Percentiles rank a stretch among this genome's conserved stretches.
Conservation (phyloP, 495 filamentous ascomycete genomes). For the Talaromyces ruber region DNA sequence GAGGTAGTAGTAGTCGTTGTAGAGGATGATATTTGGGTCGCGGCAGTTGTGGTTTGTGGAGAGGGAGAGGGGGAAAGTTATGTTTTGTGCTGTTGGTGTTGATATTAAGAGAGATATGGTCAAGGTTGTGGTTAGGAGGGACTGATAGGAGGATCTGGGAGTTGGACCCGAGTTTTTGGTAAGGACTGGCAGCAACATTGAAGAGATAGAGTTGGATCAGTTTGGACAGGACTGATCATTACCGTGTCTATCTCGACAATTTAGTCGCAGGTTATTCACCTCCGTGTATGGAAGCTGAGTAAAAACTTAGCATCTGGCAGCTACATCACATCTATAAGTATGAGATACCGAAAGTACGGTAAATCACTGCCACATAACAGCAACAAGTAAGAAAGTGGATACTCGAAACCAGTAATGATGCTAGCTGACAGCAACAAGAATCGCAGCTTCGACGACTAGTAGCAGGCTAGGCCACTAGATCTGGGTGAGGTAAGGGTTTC, state of each 20-base stretch:
- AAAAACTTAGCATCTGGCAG: not conserved
- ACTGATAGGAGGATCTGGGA: not conserved
- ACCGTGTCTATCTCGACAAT: not conserved
- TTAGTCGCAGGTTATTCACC: not conserved
- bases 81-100: not conserved
- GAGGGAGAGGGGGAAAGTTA: slow-evolving; percentile 23
- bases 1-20: slow-evolving; percentile 27
- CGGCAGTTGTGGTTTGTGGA: slow-evolving; percentile 25
- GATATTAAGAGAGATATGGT: not conserved
- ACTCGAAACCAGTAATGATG: not conserved
- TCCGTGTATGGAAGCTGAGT: too few relatives aligned
- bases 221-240: not conserved
- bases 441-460: not conserved
- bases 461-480: too few relatives aligned
- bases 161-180: not conserved
- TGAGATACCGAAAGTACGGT: not conserved
- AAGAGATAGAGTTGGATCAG: not conserved
- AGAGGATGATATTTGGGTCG: slow-evolving; percentile 30
- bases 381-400: not conserved
- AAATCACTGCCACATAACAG: not conserved
- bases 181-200: not conserved
- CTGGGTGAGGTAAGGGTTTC: not conserved
- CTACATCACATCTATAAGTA: not conserved
- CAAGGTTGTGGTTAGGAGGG: not conserved
- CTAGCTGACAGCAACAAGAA: not conserved